Evolutionary conservation across 78 protist genomes (phyloP).

Genomic region (Guillardia theta): DNA sequence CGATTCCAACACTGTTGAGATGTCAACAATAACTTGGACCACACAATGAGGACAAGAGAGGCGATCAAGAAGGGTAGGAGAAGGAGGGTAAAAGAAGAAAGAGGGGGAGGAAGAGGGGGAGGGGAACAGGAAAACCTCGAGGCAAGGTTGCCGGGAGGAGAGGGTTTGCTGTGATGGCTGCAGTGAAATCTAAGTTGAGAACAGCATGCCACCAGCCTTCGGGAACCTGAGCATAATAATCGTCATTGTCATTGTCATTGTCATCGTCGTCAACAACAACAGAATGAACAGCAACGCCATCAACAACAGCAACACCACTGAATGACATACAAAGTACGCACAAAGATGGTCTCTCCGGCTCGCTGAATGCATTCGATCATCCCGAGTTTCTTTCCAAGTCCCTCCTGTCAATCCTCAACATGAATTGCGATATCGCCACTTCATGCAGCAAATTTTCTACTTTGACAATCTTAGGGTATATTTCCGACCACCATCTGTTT

Average conservation of each 20-base stretch:
- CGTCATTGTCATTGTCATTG: not conserved
- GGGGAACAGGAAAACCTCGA: not conserved
- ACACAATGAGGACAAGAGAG: too few species aligned
- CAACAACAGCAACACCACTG: too few species aligned
- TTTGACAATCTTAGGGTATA: not conserved
- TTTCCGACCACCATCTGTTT: not conserved
- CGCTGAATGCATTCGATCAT: not conserved
- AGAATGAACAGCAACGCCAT: not conserved
- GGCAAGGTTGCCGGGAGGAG: not conserved
- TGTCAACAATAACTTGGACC: too few species aligned
- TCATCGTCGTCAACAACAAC: not conserved
- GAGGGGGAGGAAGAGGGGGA: not conserved
- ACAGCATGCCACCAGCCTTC: not conserved
- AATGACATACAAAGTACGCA: too few species aligned
- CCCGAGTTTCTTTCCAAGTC: not conserved
- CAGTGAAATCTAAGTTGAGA: not conserved
- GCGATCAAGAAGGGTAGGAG: too few species aligned
- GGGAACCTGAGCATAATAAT: not conserved
- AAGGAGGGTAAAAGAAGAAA: not conserved
- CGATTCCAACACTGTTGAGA: too few species aligned
- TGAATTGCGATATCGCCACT: too few species aligned
- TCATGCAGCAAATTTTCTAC: not conserved
- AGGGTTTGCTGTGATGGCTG: not conserved
- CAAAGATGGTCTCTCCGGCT: not conserved
- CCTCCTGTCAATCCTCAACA: too few species aligned